These are phyloP conservation scores for Aspergillus pseudotamarii DNA, from an alignment of 2,329 filamentous ascomycete species.

Conservation along the genomic window DNA sequence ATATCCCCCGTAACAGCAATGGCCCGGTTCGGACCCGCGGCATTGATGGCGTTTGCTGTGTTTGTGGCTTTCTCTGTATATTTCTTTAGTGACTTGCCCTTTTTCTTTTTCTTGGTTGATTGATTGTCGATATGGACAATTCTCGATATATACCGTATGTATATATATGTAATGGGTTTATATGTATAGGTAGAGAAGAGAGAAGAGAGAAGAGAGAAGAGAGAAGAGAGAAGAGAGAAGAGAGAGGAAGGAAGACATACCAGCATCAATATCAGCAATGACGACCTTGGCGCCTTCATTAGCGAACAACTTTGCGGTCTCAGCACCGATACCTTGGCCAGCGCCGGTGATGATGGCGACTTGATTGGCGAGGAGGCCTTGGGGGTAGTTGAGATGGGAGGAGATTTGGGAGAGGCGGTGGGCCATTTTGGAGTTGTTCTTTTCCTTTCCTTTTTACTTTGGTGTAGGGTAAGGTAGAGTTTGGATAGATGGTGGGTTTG, in stretches of 20 bases:
- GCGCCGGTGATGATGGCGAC: constrained; percentile 85
- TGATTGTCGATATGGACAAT: background rate
- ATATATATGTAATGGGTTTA: background rate
- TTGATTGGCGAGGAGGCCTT: constrained; percentile 76
- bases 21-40: constrained; percentile 63
- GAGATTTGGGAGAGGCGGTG: constrained; percentile 70
- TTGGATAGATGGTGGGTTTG: background rate
- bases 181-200: background rate
- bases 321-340: constrained; percentile 86
- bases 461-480: background rate
- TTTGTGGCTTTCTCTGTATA: constrained; percentile 66
- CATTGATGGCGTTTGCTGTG: constrained; percentile 72
- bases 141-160: background rate
- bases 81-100: constrained; percentile 13
- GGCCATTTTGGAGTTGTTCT: constrained; percentile 37
- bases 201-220: background rate
- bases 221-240: background rate
- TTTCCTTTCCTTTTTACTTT: background rate
- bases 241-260: constrained; percentile 45
- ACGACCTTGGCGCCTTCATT: constrained; percentile 87
- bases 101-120: constrained; percentile 57
- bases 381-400: constrained; percentile 78
- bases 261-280: constrained; percentile 77
- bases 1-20: constrained; percentile 77
- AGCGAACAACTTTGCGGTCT: constrained; percentile 78